These are phyloP conservation scores for Debaryomyces psychrophilus DNA, from an alignment of 1,139 yeast genomes.

Conservation along the genomic window DNA sequence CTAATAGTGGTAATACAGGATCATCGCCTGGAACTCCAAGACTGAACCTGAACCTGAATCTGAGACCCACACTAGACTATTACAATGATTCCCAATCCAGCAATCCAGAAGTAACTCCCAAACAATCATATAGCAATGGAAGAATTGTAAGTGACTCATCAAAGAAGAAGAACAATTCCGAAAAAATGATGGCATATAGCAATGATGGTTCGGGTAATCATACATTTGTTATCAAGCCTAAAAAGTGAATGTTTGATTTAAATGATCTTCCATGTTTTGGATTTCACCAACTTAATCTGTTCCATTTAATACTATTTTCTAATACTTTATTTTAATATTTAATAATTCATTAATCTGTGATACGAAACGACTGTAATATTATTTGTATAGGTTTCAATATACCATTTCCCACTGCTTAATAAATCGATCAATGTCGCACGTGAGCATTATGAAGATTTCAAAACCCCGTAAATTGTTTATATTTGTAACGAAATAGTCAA, in stretches of 20 bases:
- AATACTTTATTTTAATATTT: not conserved
- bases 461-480: slow-evolving; percentile 8
- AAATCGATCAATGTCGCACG: not conserved
- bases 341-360: not conserved
- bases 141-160: slow-evolving; percentile 28
- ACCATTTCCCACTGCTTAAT: not conserved
- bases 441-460: slow-evolving; percentile 3
- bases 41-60: slow-evolving; percentile 18
- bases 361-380: slow-evolving; percentile 2
- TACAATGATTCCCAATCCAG: slow-evolving; percentile 9
- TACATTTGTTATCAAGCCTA: slow-evolving; percentile 43
- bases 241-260: slow-evolving; percentile 23
- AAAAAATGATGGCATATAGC: slow-evolving; percentile 46
- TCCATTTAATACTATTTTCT: not conserved
- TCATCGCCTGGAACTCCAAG: slow-evolving; percentile 30
- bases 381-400: slow-evolving; percentile 3
- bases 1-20: slow-evolving; percentile 20
- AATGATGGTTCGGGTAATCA: slow-evolving; percentile 48
- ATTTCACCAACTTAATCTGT: not conserved
- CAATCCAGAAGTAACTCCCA: slow-evolving; percentile 22
- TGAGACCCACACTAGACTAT: slow-evolving; percentile 4
- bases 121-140: slow-evolving; percentile 28
- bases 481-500: slow-evolving; percentile 8
- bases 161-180: slow-evolving; percentile 28
- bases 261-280: not conserved